These are phyloP conservation scores for Russula vinacea DNA, from an alignment of 768 basidiomycete genomes.

Conservation along the genomic window DNA sequence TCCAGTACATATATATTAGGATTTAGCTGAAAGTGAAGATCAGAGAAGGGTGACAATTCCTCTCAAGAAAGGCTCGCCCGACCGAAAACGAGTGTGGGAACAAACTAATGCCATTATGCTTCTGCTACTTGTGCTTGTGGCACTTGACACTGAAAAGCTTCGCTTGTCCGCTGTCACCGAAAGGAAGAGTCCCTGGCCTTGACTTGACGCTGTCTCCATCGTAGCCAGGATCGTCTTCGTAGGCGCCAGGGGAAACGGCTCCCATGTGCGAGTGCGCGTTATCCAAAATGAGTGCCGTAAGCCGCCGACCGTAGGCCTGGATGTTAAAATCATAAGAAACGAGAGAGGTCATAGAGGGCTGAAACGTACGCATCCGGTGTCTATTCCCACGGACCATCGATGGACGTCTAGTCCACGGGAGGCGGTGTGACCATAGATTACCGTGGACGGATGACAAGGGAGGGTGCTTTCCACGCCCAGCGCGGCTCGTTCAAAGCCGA, in stretches of 20 bases:
- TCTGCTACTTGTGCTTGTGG: conserved; percentile 1
- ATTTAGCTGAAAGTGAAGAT: too few species aligned
- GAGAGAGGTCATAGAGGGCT: background rate
- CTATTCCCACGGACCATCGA: conserved; percentile 81
- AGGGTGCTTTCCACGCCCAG: conserved; percentile 37
- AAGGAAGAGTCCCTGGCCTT: conserved; percentile 40
- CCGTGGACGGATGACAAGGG: conserved; percentile 67
- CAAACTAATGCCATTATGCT: background rate
- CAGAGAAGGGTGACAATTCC: too few species aligned
- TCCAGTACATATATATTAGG: too few species aligned
- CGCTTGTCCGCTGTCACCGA: conserved; percentile 54
- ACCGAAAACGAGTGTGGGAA: background rate
- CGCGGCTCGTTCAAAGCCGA: conserved; percentile 41
- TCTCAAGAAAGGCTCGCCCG: background rate
- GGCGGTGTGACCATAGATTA: conserved; percentile 89
- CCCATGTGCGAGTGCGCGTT: conserved; percentile 1
- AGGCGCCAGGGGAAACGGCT: background rate
- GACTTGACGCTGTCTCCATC: conserved; percentile 30
- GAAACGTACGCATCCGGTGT: conserved; percentile 75
- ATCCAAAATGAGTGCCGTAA: conserved; percentile 68
- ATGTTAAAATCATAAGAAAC: conserved; percentile 14
- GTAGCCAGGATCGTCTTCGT: conserved; percentile 23
- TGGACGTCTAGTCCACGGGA: conserved; percentile 75
- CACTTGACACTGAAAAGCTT: conserved; percentile 55
- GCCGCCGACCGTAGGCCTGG: conserved; percentile 54